Conservation (phyloP, 345 rosid species). For the Eucalyptus tenuipes region DNA sequence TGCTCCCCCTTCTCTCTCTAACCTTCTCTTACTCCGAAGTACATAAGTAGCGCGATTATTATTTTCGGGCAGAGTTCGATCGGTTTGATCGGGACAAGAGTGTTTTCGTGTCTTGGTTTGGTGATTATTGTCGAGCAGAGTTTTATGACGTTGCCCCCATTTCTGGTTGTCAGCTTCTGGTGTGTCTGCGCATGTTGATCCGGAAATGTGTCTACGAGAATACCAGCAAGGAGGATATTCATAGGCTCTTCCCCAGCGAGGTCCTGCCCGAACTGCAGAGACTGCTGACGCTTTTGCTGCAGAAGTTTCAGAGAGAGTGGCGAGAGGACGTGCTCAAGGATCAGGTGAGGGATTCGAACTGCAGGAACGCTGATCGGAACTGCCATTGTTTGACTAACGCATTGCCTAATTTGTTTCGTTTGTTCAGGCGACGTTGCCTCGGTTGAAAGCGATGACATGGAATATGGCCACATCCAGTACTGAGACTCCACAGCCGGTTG, state of each 20-base stretch:
- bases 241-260: conserved; percentile 39
- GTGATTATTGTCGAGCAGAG: not conserved
- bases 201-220: conserved; percentile 40
- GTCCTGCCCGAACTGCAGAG: conserved; percentile 52
- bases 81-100: not conserved
- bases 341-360: conserved; percentile 15
- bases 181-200: conserved; percentile 50
- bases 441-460: conserved; percentile 52
- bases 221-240: conserved; percentile 37
- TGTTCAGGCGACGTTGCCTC: conserved; percentile 29
- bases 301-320: conserved; percentile 58
- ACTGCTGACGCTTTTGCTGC: conserved; percentile 41
- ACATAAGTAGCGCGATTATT: not conserved
- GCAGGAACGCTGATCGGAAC: not conserved
- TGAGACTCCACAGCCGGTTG: conserved; percentile 19
- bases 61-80: not conserved
- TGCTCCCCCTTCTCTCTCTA: not conserved
- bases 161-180: conserved; percentile 30
- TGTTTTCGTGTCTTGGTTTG: not conserved
- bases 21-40: not conserved
- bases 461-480: conserved; percentile 22
- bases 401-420: not conserved
- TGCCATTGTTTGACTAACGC: not conserved
- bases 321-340: conserved; percentile 32
- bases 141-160: not conserved